A percentile compares a stretch with the other conserved stretches of the same genome.
phyloP scores from a whole-genome alignment of 1,284 basidiomycete genomes.

The Ganoderma sinense region DNA sequence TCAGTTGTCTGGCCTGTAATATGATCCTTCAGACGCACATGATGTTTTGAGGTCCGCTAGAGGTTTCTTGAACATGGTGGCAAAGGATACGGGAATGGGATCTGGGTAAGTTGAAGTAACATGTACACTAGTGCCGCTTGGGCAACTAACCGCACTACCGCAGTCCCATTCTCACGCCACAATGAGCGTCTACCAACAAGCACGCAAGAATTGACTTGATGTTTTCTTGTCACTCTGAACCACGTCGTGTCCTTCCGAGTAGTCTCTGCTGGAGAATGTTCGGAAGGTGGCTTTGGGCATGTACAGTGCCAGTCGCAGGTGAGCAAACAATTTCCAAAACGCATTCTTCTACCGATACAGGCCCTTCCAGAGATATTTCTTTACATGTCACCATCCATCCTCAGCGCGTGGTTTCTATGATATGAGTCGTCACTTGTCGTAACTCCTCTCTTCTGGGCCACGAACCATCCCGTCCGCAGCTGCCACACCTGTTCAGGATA shows the following conservation, averaged over 20 bases:
- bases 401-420: background rate
- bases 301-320: background rate
- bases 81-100: background rate
- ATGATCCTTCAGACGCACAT: conserved; percentile 38
- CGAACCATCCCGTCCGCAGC: background rate
- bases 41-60: conserved; percentile 72
- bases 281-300: background rate
- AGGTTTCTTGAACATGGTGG: conserved; percentile 79
- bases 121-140: too few species aligned
- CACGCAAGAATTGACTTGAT: background rate
- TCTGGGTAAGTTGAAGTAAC: too few species aligned
- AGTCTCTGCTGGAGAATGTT: background rate
- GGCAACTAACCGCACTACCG: background rate
- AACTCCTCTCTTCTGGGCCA: background rate
- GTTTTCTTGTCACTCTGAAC: background rate
- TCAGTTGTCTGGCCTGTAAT: background rate
- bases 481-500: background rate
- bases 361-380: background rate
- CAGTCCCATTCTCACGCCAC: background rate
- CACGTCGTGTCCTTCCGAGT: background rate
- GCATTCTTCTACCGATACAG: background rate
- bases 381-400: background rate
- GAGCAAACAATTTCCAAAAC: background rate
- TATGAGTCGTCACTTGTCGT: background rate
- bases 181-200: background rate